A percentile compares a stretch with the other conserved stretches of the same genome.
phyloP scores from a whole-genome alignment of 345 rosid genomes.

The Pelargonium nanum region DNA sequence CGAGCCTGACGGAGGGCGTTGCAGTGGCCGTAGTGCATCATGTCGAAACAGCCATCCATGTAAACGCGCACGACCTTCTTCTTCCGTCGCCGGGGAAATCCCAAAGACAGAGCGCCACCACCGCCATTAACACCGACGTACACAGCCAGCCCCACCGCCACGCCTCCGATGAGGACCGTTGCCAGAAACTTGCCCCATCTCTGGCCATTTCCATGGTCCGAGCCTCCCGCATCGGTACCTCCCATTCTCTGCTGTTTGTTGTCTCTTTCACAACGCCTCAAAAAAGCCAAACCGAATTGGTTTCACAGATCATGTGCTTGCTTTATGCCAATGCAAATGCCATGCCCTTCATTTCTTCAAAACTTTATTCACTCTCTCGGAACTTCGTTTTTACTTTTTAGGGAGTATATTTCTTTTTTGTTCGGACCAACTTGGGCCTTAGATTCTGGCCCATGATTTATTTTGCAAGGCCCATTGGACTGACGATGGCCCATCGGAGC shows the following conservation, averaged over 20 bases:
- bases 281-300: background rate
- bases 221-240: constrained; percentile 3
- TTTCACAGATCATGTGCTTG: too few relatives aligned
- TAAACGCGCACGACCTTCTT: constrained; percentile 51
- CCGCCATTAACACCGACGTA: constrained; percentile 22
- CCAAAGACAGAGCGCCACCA: constrained; percentile 8
- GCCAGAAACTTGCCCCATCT: constrained; percentile 21
- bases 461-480: too few relatives aligned
- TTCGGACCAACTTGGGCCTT: too few relatives aligned
- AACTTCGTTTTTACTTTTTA: too few relatives aligned
- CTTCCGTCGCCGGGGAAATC: constrained; percentile 22
- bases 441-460: too few relatives aligned
- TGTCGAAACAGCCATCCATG: constrained; percentile 80
- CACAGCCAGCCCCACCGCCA: constrained; percentile 30
- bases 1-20: constrained; percentile 74
- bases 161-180: constrained; percentile 41
- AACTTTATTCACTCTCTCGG: too few relatives aligned
- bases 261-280: background rate
- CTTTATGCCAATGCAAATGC: too few relatives aligned
- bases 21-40: constrained; percentile 86
- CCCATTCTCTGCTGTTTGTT: background rate
- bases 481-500: too few relatives aligned
- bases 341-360: too few relatives aligned
- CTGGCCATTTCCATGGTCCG: constrained; percentile 4
- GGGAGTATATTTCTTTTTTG: too few relatives aligned